Conservation (phyloP, 371 early-diverging fungal species). For the Mortierella sp. region DNA sequence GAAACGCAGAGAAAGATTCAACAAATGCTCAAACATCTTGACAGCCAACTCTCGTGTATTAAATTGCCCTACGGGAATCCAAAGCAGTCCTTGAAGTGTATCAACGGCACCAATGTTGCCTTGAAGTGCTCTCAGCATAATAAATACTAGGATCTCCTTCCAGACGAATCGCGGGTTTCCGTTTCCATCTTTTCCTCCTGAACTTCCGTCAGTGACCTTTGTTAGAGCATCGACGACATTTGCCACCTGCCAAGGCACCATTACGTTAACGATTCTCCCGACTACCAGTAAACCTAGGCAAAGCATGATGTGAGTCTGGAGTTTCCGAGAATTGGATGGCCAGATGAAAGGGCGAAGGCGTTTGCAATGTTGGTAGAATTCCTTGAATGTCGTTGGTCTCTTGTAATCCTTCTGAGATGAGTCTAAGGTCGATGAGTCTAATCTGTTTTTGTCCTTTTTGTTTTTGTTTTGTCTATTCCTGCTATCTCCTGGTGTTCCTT, state of each 20-base stretch:
- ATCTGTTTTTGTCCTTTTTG: conserved; percentile 18
- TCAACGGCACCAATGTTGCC: conserved; percentile 87
- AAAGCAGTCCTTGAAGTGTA: conserved; percentile 82
- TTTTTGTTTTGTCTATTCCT: conserved; percentile 13
- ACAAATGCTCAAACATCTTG: conserved; percentile 89
- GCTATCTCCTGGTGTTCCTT: background rate
- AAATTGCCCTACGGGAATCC: conserved; percentile 93
- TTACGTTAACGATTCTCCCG: conserved; percentile 85
- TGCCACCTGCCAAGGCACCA: conserved; percentile 86
- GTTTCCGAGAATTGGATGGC: conserved; percentile 75
- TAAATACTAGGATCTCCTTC: conserved; percentile 77
- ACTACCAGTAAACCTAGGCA: conserved; percentile 76
- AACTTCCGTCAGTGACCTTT: conserved; percentile 53
- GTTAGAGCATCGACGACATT: conserved; percentile 77
- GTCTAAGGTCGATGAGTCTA: background rate
- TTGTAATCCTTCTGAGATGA: conserved; percentile 50
- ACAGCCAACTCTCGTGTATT: conserved; percentile 91
- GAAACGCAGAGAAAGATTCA: conserved; percentile 83
- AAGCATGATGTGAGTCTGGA: conserved; percentile 78
- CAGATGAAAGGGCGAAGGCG: conserved; percentile 87
- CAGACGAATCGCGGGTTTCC: conserved; percentile 63
- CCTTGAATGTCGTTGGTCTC: conserved; percentile 57
- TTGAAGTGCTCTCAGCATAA: conserved; percentile 80
- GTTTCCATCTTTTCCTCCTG: conserved; percentile 39
- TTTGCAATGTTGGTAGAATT: conserved; percentile 67